Conservation (phyloP, 139 green algal species). For the Nannochloris sp. region DNA sequence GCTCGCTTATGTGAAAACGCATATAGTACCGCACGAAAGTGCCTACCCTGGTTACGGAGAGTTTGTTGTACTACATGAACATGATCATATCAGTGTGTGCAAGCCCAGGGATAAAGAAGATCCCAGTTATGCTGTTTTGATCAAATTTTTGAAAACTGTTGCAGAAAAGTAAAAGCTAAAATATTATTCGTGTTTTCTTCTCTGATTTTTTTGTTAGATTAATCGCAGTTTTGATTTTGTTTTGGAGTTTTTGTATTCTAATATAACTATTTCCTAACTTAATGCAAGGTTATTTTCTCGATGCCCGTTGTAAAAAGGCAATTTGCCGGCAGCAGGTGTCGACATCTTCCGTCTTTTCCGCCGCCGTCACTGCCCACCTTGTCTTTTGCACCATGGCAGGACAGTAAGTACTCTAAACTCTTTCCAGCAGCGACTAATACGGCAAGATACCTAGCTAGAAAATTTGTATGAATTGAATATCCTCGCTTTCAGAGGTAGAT, state of each 20-base stretch:
- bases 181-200: not conserved
- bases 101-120: slow-evolving; percentile 43
- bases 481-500: too few relatives aligned
- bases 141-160: slow-evolving; percentile 29
- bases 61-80: slow-evolving; percentile 43
- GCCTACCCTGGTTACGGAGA: slow-evolving; percentile 67
- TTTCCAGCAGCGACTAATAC: too few relatives aligned
- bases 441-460: too few relatives aligned
- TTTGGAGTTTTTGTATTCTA: not conserved
- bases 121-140: slow-evolving; percentile 18
- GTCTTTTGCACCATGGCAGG: too few relatives aligned
- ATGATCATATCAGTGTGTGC: slow-evolving; percentile 73
- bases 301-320: too few relatives aligned
- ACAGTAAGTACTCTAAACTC: too few relatives aligned
- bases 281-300: too few relatives aligned
- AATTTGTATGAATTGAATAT: too few relatives aligned
- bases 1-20: slow-evolving; percentile 42
- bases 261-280: too few relatives aligned
- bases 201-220: not conserved
- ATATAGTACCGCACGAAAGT: slow-evolving; percentile 56
- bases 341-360: too few relatives aligned
- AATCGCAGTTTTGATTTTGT: not conserved
- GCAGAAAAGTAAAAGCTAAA: not conserved
- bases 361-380: too few relatives aligned
- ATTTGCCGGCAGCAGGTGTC: too few relatives aligned